Percentiles rank a stretch among this genome's conserved stretches.
phyloP scores from a whole-genome alignment of 1,139 yeast genomes.

The Geotrichum candidum region DNA sequence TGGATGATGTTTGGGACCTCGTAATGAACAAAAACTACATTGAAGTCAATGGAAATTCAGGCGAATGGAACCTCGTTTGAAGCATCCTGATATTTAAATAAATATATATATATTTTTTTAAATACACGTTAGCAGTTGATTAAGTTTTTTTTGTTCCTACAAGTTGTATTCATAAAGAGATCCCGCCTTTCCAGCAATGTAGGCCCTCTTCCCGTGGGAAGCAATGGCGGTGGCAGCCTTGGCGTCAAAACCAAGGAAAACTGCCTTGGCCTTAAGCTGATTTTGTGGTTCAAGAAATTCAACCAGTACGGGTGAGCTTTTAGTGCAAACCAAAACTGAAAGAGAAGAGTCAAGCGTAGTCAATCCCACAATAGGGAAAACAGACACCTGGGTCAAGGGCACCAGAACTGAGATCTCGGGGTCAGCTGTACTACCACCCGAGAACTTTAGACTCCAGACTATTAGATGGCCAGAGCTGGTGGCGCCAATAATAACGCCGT shows the following conservation, averaged over 20 bases:
- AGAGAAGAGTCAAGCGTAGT: background rate
- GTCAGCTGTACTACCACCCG: background rate
- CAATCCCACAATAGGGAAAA: background rate
- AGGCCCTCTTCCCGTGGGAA: background rate
- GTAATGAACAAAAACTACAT: slow-evolving; percentile 29
- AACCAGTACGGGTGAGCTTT: slow-evolving; percentile 6
- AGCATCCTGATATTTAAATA: slow-evolving; percentile 2
- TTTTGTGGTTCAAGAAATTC: background rate
- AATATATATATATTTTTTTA: background rate
- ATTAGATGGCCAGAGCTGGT: slow-evolving; percentile 9
- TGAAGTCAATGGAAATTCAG: slow-evolving; percentile 33
- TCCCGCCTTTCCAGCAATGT: slow-evolving; percentile 12
- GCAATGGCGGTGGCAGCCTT: slow-evolving; percentile 1
- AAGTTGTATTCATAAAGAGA: background rate
- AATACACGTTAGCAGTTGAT: background rate
- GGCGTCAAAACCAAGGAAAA: slow-evolving; percentile 11
- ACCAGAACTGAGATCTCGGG: background rate
- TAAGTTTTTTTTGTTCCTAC: background rate
- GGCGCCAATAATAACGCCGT: slow-evolving; percentile 4
- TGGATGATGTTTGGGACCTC: slow-evolving; percentile 28
- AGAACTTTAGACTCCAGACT: background rate
- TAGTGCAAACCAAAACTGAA: slow-evolving; percentile 1
- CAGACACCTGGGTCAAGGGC: background rate
- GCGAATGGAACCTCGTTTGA: slow-evolving; percentile 37
- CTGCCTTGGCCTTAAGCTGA: background rate